Percentiles rank a stretch among this genome's conserved stretches.
These are phyloP conservation scores for Wallacemonas sp. DNA, from an alignment of 208 protist species.

Conservation along the genomic window DNA sequence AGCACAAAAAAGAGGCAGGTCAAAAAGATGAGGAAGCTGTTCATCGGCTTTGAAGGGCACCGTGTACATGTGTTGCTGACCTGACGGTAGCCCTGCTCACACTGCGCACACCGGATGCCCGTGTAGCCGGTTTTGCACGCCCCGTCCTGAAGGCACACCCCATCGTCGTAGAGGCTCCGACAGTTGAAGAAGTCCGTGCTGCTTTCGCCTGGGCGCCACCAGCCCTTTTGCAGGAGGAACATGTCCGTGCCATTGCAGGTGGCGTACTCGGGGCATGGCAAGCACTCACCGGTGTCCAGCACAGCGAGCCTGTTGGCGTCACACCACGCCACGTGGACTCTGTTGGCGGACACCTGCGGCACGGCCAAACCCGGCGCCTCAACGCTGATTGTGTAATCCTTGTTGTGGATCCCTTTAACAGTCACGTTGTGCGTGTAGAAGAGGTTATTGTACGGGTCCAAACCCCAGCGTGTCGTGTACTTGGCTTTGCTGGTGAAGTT, in stretches of 20 bases:
- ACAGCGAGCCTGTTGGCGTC: constrained; percentile 13
- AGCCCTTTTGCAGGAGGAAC: constrained; percentile 25
- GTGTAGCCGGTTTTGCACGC: constrained; percentile 35
- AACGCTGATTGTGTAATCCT: constrained; percentile 20
- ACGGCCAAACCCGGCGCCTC: constrained; percentile 11
- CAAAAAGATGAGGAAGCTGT: constrained; percentile 22
- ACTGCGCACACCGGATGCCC: constrained; percentile 32
- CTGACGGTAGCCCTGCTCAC: constrained; percentile 19
- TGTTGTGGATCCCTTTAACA: constrained; percentile 11
- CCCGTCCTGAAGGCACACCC: constrained; percentile 26
- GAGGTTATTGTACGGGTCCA: constrained; percentile 20
- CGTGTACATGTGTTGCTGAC: constrained; percentile 19
- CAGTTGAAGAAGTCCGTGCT: constrained; percentile 26
- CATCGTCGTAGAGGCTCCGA: constrained; percentile 19
- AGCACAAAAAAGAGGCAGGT: constrained; percentile 16
- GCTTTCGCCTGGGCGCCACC: constrained; percentile 27
- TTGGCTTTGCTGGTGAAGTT: not conserved
- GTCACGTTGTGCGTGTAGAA: constrained; percentile 37
- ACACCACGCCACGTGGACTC: constrained; percentile 24
- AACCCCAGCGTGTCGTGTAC: constrained; percentile 16
- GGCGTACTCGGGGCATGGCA: constrained; percentile 27
- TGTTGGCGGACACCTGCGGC: constrained; percentile 5
- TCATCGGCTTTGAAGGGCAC: constrained; percentile 20
- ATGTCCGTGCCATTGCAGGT: constrained; percentile 34
- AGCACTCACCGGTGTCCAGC: constrained; percentile 14